phyloP scores from a whole-genome alignment of 75 land plant genomes.

The Selaginella tamariscina region DNA sequence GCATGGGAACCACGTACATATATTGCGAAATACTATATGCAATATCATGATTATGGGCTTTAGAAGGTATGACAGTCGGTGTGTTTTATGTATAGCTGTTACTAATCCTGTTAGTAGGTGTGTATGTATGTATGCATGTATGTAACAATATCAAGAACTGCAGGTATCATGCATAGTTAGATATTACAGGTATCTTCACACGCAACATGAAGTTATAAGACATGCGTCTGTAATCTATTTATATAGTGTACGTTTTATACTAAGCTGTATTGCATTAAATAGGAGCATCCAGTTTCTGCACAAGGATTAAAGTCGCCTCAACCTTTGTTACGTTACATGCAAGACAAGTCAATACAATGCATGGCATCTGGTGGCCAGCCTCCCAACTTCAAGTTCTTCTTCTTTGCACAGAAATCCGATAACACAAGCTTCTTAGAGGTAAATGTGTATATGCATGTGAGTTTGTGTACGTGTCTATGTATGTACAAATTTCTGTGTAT shows the following conservation, averaged over 20 bases:
- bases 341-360: constrained; percentile 70
- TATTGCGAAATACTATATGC: too few relatives aligned
- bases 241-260: not conserved
- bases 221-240: not conserved
- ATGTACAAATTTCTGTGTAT: too few relatives aligned
- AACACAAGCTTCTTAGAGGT: constrained; percentile 40
- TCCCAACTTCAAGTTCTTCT: constrained; percentile 93
- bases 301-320: constrained; percentile 68
- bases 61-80: too few relatives aligned
- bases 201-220: not conserved
- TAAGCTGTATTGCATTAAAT: not conserved
- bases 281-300: constrained; percentile 56
- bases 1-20: too few relatives aligned
- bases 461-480: too few relatives aligned
- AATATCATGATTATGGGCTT: too few relatives aligned
- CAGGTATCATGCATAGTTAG: not conserved
- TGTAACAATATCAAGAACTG: not conserved
- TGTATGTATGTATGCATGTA: not conserved
- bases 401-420: constrained; percentile 78
- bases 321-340: constrained; percentile 72
- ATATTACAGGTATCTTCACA: too few relatives aligned
- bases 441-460: too few relatives aligned
- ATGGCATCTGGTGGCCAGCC: constrained; percentile 93
- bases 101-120: not conserved
- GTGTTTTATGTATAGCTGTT: too few relatives aligned